Evolutionary conservation across 208 protist species (phyloP).

Genomic region (Herpetomonas tarakana): DNA sequence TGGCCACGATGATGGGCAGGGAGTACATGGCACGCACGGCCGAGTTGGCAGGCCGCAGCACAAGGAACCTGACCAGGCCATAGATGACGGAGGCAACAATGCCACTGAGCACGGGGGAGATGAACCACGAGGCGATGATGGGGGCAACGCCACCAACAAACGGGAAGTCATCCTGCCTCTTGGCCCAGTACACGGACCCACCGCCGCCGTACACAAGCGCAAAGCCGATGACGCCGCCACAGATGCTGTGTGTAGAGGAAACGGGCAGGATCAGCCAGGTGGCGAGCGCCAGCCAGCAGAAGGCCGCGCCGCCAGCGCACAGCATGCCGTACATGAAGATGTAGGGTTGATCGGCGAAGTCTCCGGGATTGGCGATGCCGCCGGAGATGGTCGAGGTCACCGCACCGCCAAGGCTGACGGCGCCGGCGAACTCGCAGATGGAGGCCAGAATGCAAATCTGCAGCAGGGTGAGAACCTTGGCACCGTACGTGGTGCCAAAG

Average conservation of each 20-base stretch:
- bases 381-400: slow-evolving; percentile 78
- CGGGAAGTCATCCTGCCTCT: slow-evolving; percentile 48
- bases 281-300: slow-evolving; percentile 62
- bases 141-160: slow-evolving; percentile 69
- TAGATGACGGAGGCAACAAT: slow-evolving; percentile 56
- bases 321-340: slow-evolving; percentile 86
- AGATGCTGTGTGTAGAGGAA: slow-evolving; percentile 80
- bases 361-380: slow-evolving; percentile 61
- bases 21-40: slow-evolving; percentile 47
- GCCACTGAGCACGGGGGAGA: slow-evolving; percentile 71
- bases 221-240: slow-evolving; percentile 77
- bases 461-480: slow-evolving; percentile 71
- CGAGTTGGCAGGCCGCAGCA: slow-evolving; percentile 56
- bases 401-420: slow-evolving; percentile 58
- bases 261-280: slow-evolving; percentile 68
- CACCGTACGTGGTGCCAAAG: slow-evolving; percentile 87
- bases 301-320: slow-evolving; percentile 57
- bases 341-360: slow-evolving; percentile 62
- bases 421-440: slow-evolving; percentile 80
- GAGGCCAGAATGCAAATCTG: slow-evolving; percentile 80
- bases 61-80: slow-evolving; percentile 35
- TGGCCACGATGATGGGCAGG: slow-evolving; percentile 52
- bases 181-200: slow-evolving; percentile 56
- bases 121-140: slow-evolving; percentile 81
- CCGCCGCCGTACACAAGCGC: slow-evolving; percentile 71